Percentiles rank a stretch among this genome's conserved stretches.
Conservation (phyloP, 139 green algal genomes). For the Chlorella sp. region DNA sequence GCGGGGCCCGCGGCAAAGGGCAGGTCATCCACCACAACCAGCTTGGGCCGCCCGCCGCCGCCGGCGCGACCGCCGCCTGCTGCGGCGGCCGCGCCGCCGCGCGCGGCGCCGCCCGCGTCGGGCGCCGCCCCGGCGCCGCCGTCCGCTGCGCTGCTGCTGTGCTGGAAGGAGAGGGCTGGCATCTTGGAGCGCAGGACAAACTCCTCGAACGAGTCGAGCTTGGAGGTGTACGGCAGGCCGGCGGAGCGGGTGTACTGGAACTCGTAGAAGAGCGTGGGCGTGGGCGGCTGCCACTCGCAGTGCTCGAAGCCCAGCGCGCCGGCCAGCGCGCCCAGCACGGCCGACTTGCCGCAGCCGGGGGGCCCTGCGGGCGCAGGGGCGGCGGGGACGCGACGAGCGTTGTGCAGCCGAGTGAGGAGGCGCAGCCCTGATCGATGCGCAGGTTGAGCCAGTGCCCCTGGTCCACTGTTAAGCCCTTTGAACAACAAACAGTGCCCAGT, state of each 20-base stretch:
- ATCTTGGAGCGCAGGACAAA: slow-evolving; percentile 72
- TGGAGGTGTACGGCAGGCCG: slow-evolving; percentile 55
- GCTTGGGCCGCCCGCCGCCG: slow-evolving; percentile 34
- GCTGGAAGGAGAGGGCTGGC: slow-evolving; percentile 43
- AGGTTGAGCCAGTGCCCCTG: not conserved
- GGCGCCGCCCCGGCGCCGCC: not conserved
- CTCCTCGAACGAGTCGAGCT: slow-evolving; percentile 78
- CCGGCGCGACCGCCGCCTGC: not conserved
- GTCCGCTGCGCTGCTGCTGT: not conserved
- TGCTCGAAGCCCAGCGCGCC: slow-evolving; percentile 58
- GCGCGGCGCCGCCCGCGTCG: too few relatives aligned
- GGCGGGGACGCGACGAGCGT: too few relatives aligned
- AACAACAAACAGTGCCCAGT: not conserved
- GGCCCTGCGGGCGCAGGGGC: slow-evolving; percentile 50
- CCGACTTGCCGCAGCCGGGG: slow-evolving; percentile 72
- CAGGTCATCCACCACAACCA: slow-evolving; percentile 78
- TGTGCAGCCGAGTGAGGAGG: too few relatives aligned
- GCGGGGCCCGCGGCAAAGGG: slow-evolving; percentile 53
- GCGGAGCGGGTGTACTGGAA: slow-evolving; percentile 27
- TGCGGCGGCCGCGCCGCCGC: too few relatives aligned
- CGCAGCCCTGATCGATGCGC: not conserved
- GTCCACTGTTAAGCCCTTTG: not conserved
- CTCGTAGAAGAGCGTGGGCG: slow-evolving; percentile 66
- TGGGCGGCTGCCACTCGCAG: slow-evolving; percentile 68
- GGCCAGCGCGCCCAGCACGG: slow-evolving; percentile 56